Percentiles rank a stretch among this genome's conserved stretches.
Evolutionary conservation across 1,284 basidiomycete species (phyloP).

Genomic region (Fomitopsis betulina): DNA sequence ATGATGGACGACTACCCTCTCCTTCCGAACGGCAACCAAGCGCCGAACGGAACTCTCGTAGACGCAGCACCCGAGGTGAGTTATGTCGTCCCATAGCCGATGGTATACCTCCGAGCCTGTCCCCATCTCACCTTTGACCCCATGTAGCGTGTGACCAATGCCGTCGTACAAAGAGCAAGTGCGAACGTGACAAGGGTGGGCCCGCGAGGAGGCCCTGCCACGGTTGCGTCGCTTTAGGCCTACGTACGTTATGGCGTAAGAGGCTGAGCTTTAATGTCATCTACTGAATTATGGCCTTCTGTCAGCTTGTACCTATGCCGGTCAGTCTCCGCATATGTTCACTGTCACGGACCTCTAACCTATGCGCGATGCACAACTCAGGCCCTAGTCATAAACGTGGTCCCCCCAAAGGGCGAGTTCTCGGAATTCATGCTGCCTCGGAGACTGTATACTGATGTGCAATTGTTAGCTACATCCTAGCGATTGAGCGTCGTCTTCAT

Average conservation of each 20-base stretch:
- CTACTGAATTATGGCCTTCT: neutral
- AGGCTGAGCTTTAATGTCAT: neutral
- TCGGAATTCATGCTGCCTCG: neutral
- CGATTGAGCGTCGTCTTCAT: conserved; percentile 27
- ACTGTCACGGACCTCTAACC: neutral
- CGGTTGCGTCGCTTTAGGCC: conserved; percentile 21
- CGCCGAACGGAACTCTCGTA: conserved; percentile 4
- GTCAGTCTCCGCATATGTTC: conserved; percentile 5
- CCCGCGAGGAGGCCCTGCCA: conserved; percentile 16
- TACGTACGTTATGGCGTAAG: conserved; percentile 18
- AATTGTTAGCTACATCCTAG: conserved; percentile 23
- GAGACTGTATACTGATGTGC: neutral
- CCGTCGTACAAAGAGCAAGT: conserved; percentile 28
- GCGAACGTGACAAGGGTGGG: conserved; percentile 18
- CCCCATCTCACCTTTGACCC: too few relatives aligned
- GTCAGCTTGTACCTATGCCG: conserved; percentile 23
- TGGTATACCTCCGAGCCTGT: too few relatives aligned
- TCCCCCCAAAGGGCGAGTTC: conserved; percentile 24
- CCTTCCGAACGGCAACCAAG: conserved; percentile 7
- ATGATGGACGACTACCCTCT: conserved; percentile 5
- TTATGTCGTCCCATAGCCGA: neutral
- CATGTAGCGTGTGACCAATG: conserved; percentile 27
- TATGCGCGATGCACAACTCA: conserved; percentile 1
- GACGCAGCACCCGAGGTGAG: conserved; percentile 10
- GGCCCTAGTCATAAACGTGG: conserved; percentile 28